A percentile compares a stretch with the other conserved stretches of the same genome.
These are phyloP conservation scores for Teratosphaeria nubilosa DNA, from an alignment of 2,329 filamentous ascomycete genomes.

Conservation along the genomic window DNA sequence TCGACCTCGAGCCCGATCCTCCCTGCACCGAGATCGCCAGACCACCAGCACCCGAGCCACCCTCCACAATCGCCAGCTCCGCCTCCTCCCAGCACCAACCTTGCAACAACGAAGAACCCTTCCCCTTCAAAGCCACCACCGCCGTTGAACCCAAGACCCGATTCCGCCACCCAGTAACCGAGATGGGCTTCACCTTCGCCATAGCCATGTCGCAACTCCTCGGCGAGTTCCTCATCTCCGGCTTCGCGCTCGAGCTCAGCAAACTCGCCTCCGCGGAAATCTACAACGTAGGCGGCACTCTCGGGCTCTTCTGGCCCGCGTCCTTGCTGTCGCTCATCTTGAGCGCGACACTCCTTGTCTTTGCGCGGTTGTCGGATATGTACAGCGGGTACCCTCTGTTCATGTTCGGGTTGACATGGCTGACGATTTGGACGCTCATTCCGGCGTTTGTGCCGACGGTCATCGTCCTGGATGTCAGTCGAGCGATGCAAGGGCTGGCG, in stretches of 20 bases:
- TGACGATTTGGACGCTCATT: conserved; percentile 25
- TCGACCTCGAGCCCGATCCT: background rate
- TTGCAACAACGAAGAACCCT: background rate
- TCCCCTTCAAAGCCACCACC: background rate
- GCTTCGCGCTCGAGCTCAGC: conserved; percentile 27
- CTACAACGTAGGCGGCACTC: conserved; percentile 5
- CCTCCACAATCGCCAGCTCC: background rate
- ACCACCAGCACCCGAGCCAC: background rate
- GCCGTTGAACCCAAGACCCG: conserved; percentile 1
- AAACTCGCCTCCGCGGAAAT: conserved; percentile 12
- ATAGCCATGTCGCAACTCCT: conserved; percentile 28
- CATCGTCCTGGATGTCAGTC: conserved; percentile 21
- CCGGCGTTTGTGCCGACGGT: conserved; percentile 21
- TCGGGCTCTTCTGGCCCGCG: conserved; percentile 27
- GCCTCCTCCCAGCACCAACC: background rate
- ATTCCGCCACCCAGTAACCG: conserved; percentile 22
- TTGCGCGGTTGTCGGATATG: conserved; percentile 27
- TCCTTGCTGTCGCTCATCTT: conserved; percentile 25
- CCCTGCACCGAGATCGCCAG: background rate
- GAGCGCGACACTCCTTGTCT: conserved; percentile 23
- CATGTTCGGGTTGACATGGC: conserved; percentile 27
- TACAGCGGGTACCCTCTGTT: conserved; percentile 26
- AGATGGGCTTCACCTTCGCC: conserved; percentile 27
- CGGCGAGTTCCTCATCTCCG: conserved; percentile 28
- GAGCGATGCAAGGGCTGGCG: conserved; percentile 28